Percentiles rank a stretch among this genome's conserved stretches.
These are phyloP conservation scores for Haplosporangium sp. DNA, from an alignment of 371 early-diverging fungal genomes.

Conservation along the genomic window DNA sequence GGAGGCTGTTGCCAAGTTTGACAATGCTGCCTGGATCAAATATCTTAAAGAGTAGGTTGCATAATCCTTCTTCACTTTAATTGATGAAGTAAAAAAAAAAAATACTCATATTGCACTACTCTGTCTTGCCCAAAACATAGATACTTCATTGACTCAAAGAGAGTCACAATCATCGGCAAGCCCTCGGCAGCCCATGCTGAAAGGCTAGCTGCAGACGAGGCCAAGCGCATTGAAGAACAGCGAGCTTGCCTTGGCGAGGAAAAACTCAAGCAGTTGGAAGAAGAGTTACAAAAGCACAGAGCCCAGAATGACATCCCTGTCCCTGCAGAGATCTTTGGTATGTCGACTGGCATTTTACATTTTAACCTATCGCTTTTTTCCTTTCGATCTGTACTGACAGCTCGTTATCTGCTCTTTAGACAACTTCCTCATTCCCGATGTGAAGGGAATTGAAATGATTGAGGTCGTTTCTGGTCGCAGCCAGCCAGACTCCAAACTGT, in stretches of 20 bases:
- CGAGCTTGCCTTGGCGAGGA: conserved; percentile 63
- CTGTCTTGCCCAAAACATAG: conserved; percentile 23
- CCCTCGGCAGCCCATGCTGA: conserved; percentile 74
- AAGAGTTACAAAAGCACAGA: conserved; percentile 65
- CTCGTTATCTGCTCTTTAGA: conserved; percentile 31
- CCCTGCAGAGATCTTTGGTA: conserved; percentile 67
- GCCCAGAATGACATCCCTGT: conserved; percentile 67
- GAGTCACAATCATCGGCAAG: conserved; percentile 67
- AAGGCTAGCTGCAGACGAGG: conserved; percentile 66
- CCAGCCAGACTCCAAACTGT: conserved; percentile 58
- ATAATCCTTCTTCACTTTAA: not conserved
- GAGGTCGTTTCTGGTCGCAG: conserved; percentile 69
- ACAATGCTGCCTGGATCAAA: conserved; percentile 64
- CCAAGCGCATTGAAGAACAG: conserved; percentile 67
- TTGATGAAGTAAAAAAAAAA: not conserved
- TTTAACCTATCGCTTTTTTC: not conserved
- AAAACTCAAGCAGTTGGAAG: conserved; percentile 63
- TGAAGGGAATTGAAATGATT: conserved; percentile 71
- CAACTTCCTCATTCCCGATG: conserved; percentile 69
- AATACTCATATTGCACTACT: too few relatives aligned
- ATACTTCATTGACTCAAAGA: conserved; percentile 67
- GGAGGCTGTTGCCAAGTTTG: conserved; percentile 60
- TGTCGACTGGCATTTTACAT: not conserved
- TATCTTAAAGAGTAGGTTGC: conserved; percentile 64
- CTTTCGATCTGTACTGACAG: not conserved